These are phyloP conservation scores for Coemansia sp. DNA, from an alignment of 192 early-diverging fungal genomes.

Conservation along the genomic window DNA sequence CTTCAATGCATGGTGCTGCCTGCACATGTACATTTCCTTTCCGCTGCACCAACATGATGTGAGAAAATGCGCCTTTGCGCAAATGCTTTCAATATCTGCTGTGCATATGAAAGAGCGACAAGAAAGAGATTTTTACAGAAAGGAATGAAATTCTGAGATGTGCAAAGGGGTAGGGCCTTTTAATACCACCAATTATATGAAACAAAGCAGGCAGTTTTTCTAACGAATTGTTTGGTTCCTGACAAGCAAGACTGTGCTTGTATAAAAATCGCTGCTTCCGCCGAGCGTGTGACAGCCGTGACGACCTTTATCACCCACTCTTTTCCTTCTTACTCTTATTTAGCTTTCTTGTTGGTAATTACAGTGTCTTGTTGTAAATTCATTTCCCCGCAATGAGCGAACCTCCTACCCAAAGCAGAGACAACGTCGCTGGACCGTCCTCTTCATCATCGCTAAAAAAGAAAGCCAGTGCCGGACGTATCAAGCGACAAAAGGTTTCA, in stretches of 20 bases:
- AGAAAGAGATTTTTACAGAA: no score
- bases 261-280: background rate
- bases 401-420: background rate
- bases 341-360: background rate
- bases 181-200: no score
- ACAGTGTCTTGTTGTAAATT: constrained; percentile 7
- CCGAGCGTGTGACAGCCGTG: background rate
- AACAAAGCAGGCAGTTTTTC: background rate
- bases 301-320: background rate
- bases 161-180: no score
- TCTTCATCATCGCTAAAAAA: background rate
- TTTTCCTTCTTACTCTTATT: background rate
- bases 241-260: background rate
- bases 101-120: no score
- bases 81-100: no score
- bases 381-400: constrained; percentile 1
- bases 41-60: no score
- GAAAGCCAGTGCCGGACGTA: constrained; percentile 23
- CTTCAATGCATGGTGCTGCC: no score
- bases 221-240: background rate
- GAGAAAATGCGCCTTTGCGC: no score
- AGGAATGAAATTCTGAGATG: no score
- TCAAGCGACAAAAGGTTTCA: constrained; percentile 52
- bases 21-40: no score
- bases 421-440: background rate